These are phyloP conservation scores for Microcera coccophila DNA, from an alignment of 2,329 filamentous ascomycete species.

Conservation along the genomic window DNA sequence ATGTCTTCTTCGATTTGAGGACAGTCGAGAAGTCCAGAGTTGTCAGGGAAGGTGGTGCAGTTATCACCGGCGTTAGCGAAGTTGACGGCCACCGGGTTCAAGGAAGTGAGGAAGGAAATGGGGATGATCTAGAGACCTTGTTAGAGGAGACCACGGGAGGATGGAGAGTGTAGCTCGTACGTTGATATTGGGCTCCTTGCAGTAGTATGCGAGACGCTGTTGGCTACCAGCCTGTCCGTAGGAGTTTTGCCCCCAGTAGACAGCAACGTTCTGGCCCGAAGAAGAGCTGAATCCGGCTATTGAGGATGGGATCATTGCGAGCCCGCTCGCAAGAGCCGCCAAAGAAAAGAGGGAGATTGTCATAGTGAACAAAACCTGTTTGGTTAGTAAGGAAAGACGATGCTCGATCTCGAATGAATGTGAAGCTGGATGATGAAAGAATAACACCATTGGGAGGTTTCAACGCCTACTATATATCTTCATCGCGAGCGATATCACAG, in stretches of 20 bases:
- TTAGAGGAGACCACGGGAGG: too few species aligned
- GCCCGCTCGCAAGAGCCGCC: neutral
- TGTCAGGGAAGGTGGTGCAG: neutral
- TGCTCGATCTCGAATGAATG: too few species aligned
- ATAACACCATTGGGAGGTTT: too few species aligned
- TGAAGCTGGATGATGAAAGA: too few species aligned
- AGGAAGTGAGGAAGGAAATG: neutral
- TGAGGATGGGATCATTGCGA: neutral
- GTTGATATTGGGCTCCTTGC: neutral
- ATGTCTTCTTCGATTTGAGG: conserved; percentile 1
- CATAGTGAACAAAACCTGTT: neutral
- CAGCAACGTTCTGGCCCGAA: neutral
- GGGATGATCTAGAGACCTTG: neutral
- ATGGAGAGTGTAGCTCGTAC: neutral
- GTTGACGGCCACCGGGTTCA: neutral
- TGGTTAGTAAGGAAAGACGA: neutral
- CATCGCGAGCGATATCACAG: too few species aligned
- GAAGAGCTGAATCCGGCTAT: neutral
- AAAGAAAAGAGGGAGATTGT: neutral
- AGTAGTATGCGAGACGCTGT: conserved; percentile 1
- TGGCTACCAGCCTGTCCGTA: neutral
- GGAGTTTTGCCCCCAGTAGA: conserved; percentile 2
- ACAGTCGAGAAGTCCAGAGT: neutral
- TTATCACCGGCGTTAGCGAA: conserved; percentile 1
- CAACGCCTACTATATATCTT: too few species aligned